Base-by-base conservation (phyloP, 257 asterid genomes). In the Echium plantagineum region DNA sequence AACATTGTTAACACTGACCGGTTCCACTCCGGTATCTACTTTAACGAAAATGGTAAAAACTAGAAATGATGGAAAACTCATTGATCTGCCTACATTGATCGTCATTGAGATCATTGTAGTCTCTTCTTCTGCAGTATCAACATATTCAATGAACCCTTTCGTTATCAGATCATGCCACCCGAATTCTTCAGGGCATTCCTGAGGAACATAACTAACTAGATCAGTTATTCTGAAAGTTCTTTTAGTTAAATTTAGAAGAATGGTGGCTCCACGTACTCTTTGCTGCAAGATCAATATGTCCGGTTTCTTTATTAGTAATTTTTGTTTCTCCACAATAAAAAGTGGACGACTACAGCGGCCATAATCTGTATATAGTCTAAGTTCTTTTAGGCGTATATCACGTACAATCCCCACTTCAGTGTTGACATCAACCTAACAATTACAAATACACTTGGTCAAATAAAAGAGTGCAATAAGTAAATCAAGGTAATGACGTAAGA, bases 81-180 rank as follows among this genome's bases (percentile, higher is more conserved):
- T 13, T 52, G 12, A 35, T 1, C 9, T 20, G 28, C 21, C 15
- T 48, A 67, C 68, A 48, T 18, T 63, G 21, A 62, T 62, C 5
- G 63, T 57, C 65, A 69, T 61, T 7, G 72, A 67, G 58, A 63
- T 58, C 72, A 61, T 67, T 17, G 73, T 63, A 19, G 62, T 59
- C 58, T 57, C 65, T n/a, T 65, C 68, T 51, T 72, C 64, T 17
- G 17, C 62, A 18, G 64, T 63, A 47, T 67, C 66, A 38, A 73
- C 48, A 68, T 73, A 73, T 20, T 73, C 77, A 3, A 73, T 60
- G 48, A 60, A 68, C 21, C 77, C 77, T 49, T 73, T 73, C 6
- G 70, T 52, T n/a, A 73, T 64, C 55, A 73, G 70, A 60, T 73
- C 77, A 60, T 73, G 77, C 77, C 77, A 73, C 24, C 74, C 77